Evolutionary conservation across 306 rosid species (phyloP).

Genomic region (Citrullus amarus): DNA sequence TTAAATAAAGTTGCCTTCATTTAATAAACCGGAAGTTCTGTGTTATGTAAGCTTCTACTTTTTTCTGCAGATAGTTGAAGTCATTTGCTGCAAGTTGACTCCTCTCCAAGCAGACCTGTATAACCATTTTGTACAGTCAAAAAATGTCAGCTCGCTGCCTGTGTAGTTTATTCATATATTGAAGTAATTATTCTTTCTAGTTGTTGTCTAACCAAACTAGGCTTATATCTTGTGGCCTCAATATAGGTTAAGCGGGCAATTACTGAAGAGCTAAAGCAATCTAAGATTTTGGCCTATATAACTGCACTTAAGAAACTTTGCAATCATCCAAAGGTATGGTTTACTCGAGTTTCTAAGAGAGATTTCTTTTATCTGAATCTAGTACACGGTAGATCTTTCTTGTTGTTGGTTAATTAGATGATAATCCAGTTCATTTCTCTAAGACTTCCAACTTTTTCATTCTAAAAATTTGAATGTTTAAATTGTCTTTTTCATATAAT

Average conservation of each 20-base stretch:
- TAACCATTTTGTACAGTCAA: constrained; percentile 81
- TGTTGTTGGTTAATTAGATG: background rate
- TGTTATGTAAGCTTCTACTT: background rate
- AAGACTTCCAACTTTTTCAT: background rate
- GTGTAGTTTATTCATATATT: background rate
- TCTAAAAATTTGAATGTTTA: background rate
- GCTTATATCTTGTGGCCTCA: constrained; percentile 10
- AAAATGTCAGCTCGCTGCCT: constrained; percentile 50
- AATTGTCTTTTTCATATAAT: background rate
- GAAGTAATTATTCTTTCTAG: background rate
- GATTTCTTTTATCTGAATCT: background rate
- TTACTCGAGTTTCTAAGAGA: background rate
- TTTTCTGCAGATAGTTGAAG: constrained; percentile 72
- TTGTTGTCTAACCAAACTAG: constrained; percentile 13
- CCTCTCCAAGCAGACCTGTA: constrained; percentile 80
- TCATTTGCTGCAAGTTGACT: constrained; percentile 94
- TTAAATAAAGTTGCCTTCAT: background rate
- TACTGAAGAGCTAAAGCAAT: constrained; percentile 61
- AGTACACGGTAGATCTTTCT: background rate
- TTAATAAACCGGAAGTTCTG: background rate
- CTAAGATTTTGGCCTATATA: constrained; percentile 92
- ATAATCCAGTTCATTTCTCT: background rate
- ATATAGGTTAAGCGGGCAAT: constrained; percentile 72
- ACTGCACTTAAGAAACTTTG: constrained; percentile 90
- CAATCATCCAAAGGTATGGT: constrained; percentile 84